phyloP scores from a whole-genome alignment of 192 early-diverging fungal species.

The Podila epigama region DNA sequence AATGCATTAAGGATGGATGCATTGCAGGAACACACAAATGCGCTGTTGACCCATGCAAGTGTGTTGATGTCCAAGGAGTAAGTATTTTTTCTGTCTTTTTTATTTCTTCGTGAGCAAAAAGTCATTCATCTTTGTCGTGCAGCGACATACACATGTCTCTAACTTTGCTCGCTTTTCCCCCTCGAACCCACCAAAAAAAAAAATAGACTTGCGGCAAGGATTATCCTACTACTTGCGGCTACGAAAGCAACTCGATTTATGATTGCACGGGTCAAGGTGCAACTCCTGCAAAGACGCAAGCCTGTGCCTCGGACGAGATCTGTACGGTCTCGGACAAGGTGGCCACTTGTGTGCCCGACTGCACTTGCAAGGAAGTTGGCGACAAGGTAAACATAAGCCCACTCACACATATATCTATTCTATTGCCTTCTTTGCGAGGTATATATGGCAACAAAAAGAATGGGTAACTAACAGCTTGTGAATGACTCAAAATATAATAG shows the following conservation, averaged over 20 bases:
- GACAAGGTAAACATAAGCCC: conserved; percentile 9
- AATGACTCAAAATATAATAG: background rate
- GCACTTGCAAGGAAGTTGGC: conserved; percentile 2
- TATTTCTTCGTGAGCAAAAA: too few relatives aligned
- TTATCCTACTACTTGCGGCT: background rate
- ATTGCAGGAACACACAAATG: conserved; percentile 1
- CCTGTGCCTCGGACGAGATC: background rate
- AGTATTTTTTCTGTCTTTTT: background rate
- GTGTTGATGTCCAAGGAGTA: conserved; percentile 2
- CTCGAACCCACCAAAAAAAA: too few relatives aligned
- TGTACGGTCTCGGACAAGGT: background rate
- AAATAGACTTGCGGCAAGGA: conserved; percentile 11
- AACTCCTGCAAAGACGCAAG: background rate
- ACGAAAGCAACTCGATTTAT: background rate
- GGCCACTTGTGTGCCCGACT: conserved; percentile 5
- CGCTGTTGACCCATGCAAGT: conserved; percentile 12
- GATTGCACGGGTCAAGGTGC: background rate
- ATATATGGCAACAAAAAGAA: too few relatives aligned
- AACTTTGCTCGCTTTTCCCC: too few relatives aligned
- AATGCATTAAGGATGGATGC: background rate
- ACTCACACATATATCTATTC: too few relatives aligned
- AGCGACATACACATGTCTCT: too few relatives aligned
- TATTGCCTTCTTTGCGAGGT: too few relatives aligned
- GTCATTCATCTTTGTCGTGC: too few relatives aligned
- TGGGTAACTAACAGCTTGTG: too few relatives aligned